Base-by-base conservation (phyloP, 2,329 filamentous ascomycete species). In the Juglanconis juglandina region DNA sequence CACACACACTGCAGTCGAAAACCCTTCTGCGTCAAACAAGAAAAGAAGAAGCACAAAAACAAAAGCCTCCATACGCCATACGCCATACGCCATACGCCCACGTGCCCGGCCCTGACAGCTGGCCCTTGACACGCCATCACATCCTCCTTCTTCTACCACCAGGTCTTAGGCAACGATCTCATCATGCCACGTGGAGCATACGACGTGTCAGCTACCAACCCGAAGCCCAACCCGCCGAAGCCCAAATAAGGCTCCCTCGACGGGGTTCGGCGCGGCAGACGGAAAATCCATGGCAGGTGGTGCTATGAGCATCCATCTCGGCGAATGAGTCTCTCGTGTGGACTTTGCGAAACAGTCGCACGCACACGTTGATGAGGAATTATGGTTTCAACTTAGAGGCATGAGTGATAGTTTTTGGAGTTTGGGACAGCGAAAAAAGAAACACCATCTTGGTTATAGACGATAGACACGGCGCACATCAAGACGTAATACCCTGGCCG, bases 171-270 rank as follows among this genome's bases (percentile, higher is more conserved):
- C 51, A 24, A 24, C 34, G 34, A 41, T 41, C 4, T 32, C 52
- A 63, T 33, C 4, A 63, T 63, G 61, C 58, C 61, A 58, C 61
- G 58, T 14, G 61, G 61, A 51, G 61, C 61, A 50, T 63, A 63
- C 51, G 61, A 63, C 58, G 59, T 60, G 5, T 63, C 61, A 24
- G 58, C 61, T 11, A 63, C 61, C 58, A 63, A 60, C 49, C 59
- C 59, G 44, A 59, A 59, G 53, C 52, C 58, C 50, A 59, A 59
- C 58, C 59, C 59, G 34, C 61, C 61, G 39, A 63, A 63, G 58
- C 61, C 61, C 39, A 63, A 63, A 58, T 63, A 63, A 63, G n/a
- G 24, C 8, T 6, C 17, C n/a, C 5, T 17, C 14, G 5, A 39
- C 11, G 13, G 9, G 9, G n/a, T 11, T 9, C 3, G 44, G 44